Percentiles rank a stretch among this genome's conserved stretches.
phyloP scores from a whole-genome alignment of 2,329 filamentous ascomycete genomes.

The Colletotrichum horii region DNA sequence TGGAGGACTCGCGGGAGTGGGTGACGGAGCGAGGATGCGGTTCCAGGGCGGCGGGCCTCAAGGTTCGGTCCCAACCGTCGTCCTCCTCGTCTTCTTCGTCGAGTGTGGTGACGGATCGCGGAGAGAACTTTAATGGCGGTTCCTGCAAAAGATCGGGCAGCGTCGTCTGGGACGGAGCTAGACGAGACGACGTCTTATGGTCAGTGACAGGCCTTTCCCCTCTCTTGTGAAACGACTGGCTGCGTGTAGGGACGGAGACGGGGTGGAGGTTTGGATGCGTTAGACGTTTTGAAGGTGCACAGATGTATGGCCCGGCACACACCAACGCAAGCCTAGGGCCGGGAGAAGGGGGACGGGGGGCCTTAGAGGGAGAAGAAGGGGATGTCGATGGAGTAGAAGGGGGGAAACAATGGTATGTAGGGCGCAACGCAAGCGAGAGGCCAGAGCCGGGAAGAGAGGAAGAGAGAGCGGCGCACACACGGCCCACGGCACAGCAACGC shows the following conservation, averaged over 20 bases:
- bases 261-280: conserved; percentile 19
- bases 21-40: conserved; percentile 42
- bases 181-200: conserved; percentile 23
- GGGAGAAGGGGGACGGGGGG: not conserved
- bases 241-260: conserved; percentile 25
- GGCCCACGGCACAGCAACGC: not conserved
- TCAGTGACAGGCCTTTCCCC: conserved; percentile 25
- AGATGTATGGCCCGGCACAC: conserved; percentile 14
- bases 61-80: conserved; percentile 55
- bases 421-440: not conserved
- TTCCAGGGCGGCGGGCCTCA: conserved; percentile 52
- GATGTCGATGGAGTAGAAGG: not conserved
- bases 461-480: not conserved
- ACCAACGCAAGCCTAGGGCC: conserved; percentile 5
- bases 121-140: conserved; percentile 54
- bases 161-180: conserved; percentile 66
- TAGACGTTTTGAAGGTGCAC: conserved; percentile 24
- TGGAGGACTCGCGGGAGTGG: conserved; percentile 64
- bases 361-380: not conserved
- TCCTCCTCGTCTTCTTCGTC: conserved; percentile 58
- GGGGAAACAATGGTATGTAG: not conserved
- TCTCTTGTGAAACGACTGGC: conserved; percentile 34
- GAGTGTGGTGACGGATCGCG: conserved; percentile 54
- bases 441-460: not conserved
- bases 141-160: conserved; percentile 61